phyloP scores from a whole-genome alignment of 73 alveolate genomes.

The Breviolum minutum region DNA sequence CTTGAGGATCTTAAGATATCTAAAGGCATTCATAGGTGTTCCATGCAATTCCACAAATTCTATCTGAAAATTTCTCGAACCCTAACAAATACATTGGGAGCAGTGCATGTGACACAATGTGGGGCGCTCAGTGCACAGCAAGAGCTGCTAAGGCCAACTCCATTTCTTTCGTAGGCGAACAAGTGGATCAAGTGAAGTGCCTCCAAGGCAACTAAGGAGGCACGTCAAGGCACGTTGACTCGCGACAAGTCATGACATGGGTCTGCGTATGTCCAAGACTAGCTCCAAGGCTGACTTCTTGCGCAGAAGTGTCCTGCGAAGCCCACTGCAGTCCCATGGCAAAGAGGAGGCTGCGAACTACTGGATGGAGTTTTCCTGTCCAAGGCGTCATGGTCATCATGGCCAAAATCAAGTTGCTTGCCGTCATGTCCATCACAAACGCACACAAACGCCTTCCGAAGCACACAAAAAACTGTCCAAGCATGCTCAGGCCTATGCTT shows the following conservation, averaged over 20 bases:
- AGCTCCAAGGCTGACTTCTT: neutral
- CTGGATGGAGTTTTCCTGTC: slow-evolving; percentile 82
- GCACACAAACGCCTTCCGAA: neutral
- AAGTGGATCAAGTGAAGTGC: slow-evolving; percentile 64
- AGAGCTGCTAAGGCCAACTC: neutral
- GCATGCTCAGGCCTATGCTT: slow-evolving; percentile 34
- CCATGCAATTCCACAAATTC: neutral
- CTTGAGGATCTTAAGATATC: no score
- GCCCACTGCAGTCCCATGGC: slow-evolving; percentile 92
- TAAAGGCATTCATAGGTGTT: no score
- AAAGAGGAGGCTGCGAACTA: slow-evolving; percentile 67
- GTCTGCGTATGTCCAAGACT: neutral
- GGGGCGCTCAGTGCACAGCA: neutral
- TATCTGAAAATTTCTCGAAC: neutral
- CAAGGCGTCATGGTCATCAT: no score
- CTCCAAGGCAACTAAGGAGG: neutral
- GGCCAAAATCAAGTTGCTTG: neutral
- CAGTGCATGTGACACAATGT: neutral
- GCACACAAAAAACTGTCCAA: neutral
- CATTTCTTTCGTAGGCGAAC: slow-evolving; percentile 35
- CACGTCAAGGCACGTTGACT: neutral
- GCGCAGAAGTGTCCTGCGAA: slow-evolving; percentile 32
- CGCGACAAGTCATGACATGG: neutral
- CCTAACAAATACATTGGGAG: neutral
- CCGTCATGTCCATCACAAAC: neutral